Percentiles rank a stretch among this genome's conserved stretches.
These are phyloP conservation scores for Globisporangium polare DNA, from an alignment of 352 stramenopile genomes.

Conservation along the genomic window DNA sequence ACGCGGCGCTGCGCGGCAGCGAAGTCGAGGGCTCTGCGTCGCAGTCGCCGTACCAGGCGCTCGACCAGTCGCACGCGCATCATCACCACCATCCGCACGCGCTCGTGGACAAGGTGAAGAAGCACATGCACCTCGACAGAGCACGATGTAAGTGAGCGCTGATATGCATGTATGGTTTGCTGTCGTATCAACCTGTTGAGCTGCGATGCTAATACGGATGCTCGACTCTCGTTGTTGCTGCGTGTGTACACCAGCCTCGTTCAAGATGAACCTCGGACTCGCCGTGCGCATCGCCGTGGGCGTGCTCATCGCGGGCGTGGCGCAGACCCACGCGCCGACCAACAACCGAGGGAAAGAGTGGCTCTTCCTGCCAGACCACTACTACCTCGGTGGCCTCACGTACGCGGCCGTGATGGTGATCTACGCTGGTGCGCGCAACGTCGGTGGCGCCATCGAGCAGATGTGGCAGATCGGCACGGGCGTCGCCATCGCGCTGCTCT, in stretches of 20 bases:
- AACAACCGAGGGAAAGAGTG: constrained; percentile 26
- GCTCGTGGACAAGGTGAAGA: constrained; percentile 33
- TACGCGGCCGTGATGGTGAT: constrained; percentile 72
- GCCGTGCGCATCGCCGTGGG: constrained; percentile 47
- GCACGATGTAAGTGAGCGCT: constrained; percentile 20
- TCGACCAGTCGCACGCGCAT: neutral
- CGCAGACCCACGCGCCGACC: constrained; percentile 40
- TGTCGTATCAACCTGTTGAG: neutral
- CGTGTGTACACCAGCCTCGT: constrained; percentile 17
- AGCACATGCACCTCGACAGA: constrained; percentile 26
- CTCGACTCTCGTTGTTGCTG: neutral
- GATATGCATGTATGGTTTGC: constrained; percentile 10
- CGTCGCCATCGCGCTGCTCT: constrained; percentile 65
- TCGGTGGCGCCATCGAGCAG: constrained; percentile 57
- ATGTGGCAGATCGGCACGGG: constrained; percentile 74
- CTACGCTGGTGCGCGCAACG: constrained; percentile 50
- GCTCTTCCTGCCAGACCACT: constrained; percentile 49
- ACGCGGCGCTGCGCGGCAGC: neutral
- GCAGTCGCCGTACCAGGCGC: neutral
- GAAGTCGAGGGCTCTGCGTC: neutral
- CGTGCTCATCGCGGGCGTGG: constrained; percentile 51
- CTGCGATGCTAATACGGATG: neutral
- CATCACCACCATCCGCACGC: neutral
- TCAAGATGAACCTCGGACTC: constrained; percentile 34
- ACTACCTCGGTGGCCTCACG: constrained; percentile 59